Evolutionary conservation across 805 yeast genomes (phyloP), one percentile per base, ranked within the genome.

Genomic region (Naumovozyma baii): DNA sequence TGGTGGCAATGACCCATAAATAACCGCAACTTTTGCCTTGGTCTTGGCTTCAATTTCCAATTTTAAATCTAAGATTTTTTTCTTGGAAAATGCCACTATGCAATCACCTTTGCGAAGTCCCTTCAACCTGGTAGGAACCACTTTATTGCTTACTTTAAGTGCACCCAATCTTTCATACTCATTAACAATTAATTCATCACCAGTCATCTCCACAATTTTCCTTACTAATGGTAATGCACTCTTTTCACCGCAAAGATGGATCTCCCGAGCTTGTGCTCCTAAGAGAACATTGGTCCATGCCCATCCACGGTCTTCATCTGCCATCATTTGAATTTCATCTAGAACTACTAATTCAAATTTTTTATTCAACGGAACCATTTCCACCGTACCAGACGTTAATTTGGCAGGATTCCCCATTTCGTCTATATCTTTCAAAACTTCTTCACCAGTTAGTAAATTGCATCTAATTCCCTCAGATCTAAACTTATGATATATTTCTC

Each of bases 301-400:
- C 65, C 83, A 78, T 0, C 99, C 99, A 46, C 99, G 64, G 14
- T 64, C 64, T 5, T 66, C 65, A 54, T 88, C 95, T 2, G 75
- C 77, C 49, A 92, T 77, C 97, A 92, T 87, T 59, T 92, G 98
- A 47, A 92, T 90, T 58, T 92, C 98, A 65, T 92, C 98, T 19
- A 92, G 73, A 16, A 92, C 88, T 39, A 92, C 88, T 17, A 87
- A 81, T 48, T 92, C 98, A 69, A 80, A 76, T 29, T 72, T 70
- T 31, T 69, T 73, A 34, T 66, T 66, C 32, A 77, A 48, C n/a
- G 88, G 83, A 15, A 86, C 69, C 97, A 92, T 90, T 55, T 92
- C 98, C 15, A 90, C 80, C 0, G 98, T 92, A 2, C 96, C 94
- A 9, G 92, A 76, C 1, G 90, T 77, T 14, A 87, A 60, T 1